Evolutionary conservation across 108 stramenopile species (phyloP).

Genomic region (Mediolabrus comicus): DNA sequence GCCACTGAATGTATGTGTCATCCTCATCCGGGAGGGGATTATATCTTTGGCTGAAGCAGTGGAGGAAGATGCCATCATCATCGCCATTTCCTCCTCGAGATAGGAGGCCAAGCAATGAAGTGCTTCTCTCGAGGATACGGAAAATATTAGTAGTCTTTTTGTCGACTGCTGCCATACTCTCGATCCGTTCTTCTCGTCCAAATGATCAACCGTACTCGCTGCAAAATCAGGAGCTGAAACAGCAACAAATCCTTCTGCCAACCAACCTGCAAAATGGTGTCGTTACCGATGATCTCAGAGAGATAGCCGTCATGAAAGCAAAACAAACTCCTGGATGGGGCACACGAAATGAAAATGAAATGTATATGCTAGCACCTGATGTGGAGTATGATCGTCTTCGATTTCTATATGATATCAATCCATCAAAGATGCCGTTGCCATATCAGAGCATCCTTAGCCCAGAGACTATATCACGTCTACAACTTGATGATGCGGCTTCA

Average conservation of each 20-base stretch:
- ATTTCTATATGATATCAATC: not conserved
- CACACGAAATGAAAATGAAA: not conserved
- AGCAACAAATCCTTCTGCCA: not conserved
- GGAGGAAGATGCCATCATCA: not conserved
- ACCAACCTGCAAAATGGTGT: not conserved
- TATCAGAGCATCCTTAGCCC: not conserved
- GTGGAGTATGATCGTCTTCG: not conserved
- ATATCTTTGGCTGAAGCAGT: too few species aligned
- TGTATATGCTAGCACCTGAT: not conserved
- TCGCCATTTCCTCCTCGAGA: not conserved
- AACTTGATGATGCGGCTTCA: not conserved
- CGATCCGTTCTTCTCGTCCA: not conserved
- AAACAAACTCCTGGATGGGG: conserved; percentile 7
- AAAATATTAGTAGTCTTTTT: not conserved
- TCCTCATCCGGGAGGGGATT: too few species aligned
- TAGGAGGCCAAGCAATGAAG: too few species aligned
- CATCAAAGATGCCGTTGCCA: not conserved
- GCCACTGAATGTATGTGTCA: too few species aligned
- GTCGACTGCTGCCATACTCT: not conserved
- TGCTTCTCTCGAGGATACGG: not conserved
- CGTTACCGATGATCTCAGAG: not conserved
- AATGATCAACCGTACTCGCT: not conserved
- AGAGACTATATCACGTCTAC: not conserved
- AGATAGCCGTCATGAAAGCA: not conserved
- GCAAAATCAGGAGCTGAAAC: not conserved